Percentiles rank a stretch among this genome's conserved stretches.
Conservation (phyloP, 2,329 filamentous ascomycete genomes). For the Neofusicoccum ribis region DNA sequence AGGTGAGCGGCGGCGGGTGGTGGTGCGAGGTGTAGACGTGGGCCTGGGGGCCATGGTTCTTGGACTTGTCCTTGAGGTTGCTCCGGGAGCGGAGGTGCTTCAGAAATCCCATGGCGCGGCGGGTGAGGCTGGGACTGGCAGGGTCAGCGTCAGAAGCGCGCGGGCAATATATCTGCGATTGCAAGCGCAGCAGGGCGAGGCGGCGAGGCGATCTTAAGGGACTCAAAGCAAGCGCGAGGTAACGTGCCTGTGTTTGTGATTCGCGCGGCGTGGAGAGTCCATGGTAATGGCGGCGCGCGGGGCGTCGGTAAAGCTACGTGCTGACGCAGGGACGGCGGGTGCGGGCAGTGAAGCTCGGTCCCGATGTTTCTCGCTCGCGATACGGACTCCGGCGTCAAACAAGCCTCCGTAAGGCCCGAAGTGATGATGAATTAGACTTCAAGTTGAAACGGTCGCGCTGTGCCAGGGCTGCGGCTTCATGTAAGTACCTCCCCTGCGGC, state of each 20-base stretch:
- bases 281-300: constrained; percentile 18
- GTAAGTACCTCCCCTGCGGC: constrained; percentile 7
- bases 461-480: constrained; percentile 14
- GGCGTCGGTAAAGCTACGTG: constrained; percentile 17
- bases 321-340: constrained; percentile 19
- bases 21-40: constrained; percentile 28
- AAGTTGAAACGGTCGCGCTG: constrained; percentile 6
- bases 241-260: background rate
- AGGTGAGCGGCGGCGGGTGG: constrained; percentile 28
- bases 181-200: constrained; percentile 8
- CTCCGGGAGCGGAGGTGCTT: constrained; percentile 50
- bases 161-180: constrained; percentile 21
- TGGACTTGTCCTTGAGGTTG: constrained; percentile 29
- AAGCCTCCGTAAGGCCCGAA: background rate
- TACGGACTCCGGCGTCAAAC: background rate
- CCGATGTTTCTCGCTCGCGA: background rate
- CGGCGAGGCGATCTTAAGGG: background rate
- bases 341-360: background rate
- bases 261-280: constrained; percentile 17
- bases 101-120: constrained; percentile 50
- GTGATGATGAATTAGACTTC: constrained; percentile 12
- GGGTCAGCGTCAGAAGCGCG: constrained; percentile 7
- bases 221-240: background rate
- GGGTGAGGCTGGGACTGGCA: constrained; percentile 11
- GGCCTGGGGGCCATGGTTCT: constrained; percentile 22